Evolutionary conservation across 306 rosid genomes (phyloP).

Genomic region (Malus orientalis): DNA sequence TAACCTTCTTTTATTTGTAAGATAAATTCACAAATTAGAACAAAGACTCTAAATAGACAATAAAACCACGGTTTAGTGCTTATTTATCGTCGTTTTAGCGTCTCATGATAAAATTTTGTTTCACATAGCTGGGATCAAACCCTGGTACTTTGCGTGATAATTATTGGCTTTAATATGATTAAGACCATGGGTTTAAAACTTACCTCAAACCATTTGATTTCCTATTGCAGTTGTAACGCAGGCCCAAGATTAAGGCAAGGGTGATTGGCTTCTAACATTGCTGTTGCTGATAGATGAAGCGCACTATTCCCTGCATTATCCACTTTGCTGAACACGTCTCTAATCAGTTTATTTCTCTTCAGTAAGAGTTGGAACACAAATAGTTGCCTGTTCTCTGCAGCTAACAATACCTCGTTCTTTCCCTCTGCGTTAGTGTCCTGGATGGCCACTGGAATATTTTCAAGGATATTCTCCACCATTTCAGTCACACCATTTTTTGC

Average conservation of each 20-base stretch:
- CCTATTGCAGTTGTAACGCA: constrained; percentile 67
- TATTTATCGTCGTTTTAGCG: no score
- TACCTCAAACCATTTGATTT: constrained; percentile 58
- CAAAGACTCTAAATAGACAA: no score
- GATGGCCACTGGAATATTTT: constrained; percentile 41
- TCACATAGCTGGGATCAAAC: no score
- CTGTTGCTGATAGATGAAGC: constrained; percentile 42
- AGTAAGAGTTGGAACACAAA: constrained; percentile 29
- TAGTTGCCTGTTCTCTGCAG: constrained; percentile 54
- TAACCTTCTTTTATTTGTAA: no score
- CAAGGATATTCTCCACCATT: constrained; percentile 42
- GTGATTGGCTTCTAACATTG: constrained; percentile 27
- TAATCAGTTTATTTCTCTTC: not conserved
- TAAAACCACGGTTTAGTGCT: no score
- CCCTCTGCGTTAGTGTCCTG: constrained; percentile 28
- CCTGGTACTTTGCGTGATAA: no score
- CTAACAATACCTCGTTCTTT: constrained; percentile 52
- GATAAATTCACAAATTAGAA: no score
- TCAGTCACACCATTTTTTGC: constrained; percentile 56
- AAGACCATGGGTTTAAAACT: not conserved
- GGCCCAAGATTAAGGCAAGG: constrained; percentile 54
- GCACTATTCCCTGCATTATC: constrained; percentile 50
- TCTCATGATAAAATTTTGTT: no score
- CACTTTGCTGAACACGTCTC: constrained; percentile 29
- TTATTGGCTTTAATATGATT: no score